A percentile compares a stretch with the other conserved stretches of the same genome.
phyloP scores from a whole-genome alignment of 352 stramenopile genomes.

The Phytopythium cucurbitacearum region DNA sequence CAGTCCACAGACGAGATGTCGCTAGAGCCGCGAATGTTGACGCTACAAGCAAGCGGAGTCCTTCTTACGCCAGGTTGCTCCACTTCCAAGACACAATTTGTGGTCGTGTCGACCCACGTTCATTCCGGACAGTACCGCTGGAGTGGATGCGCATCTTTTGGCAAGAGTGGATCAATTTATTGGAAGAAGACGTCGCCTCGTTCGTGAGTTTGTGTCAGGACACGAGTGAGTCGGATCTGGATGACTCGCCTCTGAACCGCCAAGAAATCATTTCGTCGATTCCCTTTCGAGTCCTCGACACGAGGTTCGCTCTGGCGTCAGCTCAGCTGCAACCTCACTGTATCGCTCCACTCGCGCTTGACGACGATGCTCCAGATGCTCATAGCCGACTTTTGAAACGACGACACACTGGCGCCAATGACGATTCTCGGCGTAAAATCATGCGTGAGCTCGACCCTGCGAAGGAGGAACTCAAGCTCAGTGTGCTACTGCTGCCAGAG shows the following conservation, averaged over 20 bases:
- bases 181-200: conserved; percentile 27
- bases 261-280: no score
- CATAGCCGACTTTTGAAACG: conserved; percentile 6
- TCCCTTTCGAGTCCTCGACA: neutral
- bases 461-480: conserved; percentile 38
- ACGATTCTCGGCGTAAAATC: neutral
- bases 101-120: conserved; percentile 17
- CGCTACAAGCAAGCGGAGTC: neutral
- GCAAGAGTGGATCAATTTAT: conserved; percentile 46
- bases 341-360: neutral
- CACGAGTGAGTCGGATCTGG: no score
- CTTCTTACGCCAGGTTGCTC: conserved; percentile 4
- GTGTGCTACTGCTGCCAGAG: conserved; percentile 50
- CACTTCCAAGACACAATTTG: conserved; percentile 34
- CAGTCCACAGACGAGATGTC: conserved; percentile 20
- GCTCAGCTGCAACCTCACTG: conserved; percentile 23
- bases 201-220: conserved; percentile 30
- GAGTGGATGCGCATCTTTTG: conserved; percentile 50
- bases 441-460: conserved; percentile 15
- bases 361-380: no score
- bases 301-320: conserved; percentile 19
- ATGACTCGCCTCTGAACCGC: no score
- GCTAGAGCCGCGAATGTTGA: conserved; percentile 8
- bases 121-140: conserved; percentile 22
- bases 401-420: conserved; percentile 4